phyloP scores from a whole-genome alignment of 139 green algal species.

The Pseudopediastrum boryanum region DNA sequence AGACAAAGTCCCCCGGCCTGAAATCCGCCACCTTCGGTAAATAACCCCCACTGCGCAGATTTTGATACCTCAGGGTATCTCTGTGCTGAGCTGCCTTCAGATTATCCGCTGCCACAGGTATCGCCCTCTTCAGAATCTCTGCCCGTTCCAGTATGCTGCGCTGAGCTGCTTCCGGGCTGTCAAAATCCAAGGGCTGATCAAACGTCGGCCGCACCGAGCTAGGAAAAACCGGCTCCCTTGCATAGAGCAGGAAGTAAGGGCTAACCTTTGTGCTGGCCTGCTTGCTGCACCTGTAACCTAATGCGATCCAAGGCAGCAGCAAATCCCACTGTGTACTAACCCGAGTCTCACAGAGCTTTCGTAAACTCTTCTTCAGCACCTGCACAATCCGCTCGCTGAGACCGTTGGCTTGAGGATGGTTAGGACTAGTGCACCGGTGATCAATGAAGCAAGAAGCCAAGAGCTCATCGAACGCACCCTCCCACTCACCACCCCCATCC shows the following conservation, averaged over 20 bases:
- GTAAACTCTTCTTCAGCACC: conserved; percentile 7
- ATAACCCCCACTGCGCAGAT: conserved; percentile 10
- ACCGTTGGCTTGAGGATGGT: conserved; percentile 18
- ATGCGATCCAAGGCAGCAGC: neutral
- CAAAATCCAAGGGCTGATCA: neutral
- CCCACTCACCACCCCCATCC: conserved; percentile 10
- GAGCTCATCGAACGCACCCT: neutral
- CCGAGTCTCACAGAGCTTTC: neutral
- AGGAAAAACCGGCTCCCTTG: conserved; percentile 7
- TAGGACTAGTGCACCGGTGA: neutral
- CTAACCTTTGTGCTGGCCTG: conserved; percentile 8
- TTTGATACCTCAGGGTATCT: conserved; percentile 4
- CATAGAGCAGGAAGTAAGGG: conserved; percentile 36
- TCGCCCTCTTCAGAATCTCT: neutral
- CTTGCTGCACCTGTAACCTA: conserved; percentile 28
- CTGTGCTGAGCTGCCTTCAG: conserved; percentile 25
- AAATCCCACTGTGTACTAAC: conserved; percentile 12
- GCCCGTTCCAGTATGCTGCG: conserved; percentile 2
- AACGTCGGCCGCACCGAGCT: conserved; percentile 6
- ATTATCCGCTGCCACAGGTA: neutral
- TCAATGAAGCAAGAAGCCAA: conserved; percentile 3
- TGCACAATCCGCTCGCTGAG: conserved; percentile 22
- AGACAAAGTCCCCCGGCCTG: conserved; percentile 17
- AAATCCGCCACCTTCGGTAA: neutral
- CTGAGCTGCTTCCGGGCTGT: neutral